Conservation (phyloP, 2,329 filamentous ascomycete genomes). For the Microthyrium microscopicum region DNA sequence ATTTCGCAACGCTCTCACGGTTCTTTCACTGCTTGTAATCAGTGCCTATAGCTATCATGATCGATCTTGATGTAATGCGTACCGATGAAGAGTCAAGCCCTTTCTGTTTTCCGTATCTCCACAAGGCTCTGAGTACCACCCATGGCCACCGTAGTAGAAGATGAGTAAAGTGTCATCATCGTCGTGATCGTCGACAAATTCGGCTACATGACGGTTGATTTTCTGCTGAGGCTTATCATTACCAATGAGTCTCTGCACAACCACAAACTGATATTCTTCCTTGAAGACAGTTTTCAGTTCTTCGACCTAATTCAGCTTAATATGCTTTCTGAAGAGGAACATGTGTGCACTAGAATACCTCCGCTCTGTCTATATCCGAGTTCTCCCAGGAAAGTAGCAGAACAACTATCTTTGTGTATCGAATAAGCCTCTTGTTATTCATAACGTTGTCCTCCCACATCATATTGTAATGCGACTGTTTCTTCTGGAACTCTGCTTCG, state of each 20-base stretch:
- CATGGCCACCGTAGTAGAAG: slow-evolving; percentile 7
- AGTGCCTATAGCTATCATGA: too few species aligned
- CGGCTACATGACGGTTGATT: neutral
- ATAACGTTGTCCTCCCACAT: too few species aligned
- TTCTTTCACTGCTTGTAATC: too few species aligned
- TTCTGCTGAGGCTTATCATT: neutral
- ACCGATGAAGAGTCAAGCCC: neutral
- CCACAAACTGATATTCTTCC: slow-evolving; percentile 1
- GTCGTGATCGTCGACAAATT: slow-evolving; percentile 1
- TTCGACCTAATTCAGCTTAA: neutral
- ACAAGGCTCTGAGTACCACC: neutral
- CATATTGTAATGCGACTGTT: too few species aligned
- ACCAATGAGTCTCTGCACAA: neutral
- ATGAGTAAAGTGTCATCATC: slow-evolving; percentile 4
- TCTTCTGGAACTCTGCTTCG: too few species aligned
- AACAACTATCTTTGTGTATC: slow-evolving; percentile 2
- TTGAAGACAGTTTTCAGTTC: slow-evolving; percentile 1
- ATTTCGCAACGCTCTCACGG: too few species aligned
- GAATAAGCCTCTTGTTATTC: too few species aligned
- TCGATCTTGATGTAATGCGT: too few species aligned
- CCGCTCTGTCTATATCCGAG: neutral
- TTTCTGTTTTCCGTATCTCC: neutral
- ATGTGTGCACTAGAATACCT: neutral
- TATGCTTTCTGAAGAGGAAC: neutral
- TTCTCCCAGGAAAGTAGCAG: slow-evolving; percentile 3